Conservation (phyloP, 1,139 yeast genomes). For the Torulaspora pretoriensis region DNA sequence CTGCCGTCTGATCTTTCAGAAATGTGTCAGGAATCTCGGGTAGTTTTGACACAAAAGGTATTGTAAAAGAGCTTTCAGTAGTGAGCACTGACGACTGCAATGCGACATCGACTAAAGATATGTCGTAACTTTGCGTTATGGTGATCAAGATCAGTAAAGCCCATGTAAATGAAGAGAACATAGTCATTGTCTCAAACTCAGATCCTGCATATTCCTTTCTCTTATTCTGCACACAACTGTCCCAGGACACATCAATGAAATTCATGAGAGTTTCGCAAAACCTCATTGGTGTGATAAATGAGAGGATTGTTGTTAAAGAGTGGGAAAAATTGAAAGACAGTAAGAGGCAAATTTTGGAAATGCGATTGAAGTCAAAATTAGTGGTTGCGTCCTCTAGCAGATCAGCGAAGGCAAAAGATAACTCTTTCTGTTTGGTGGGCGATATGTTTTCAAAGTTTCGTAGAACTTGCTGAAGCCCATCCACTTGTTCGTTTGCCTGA, state of each 20-base stretch:
- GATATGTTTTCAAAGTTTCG: conserved; percentile 40
- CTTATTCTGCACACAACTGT: conserved; percentile 14
- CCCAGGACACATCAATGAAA: conserved; percentile 30
- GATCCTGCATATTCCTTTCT: conserved; percentile 25
- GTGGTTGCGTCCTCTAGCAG: conserved; percentile 42
- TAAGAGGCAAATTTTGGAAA: conserved; percentile 29
- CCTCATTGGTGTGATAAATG: conserved; percentile 24
- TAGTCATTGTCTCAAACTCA: conserved; percentile 25
- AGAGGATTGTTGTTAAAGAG: conserved; percentile 28
- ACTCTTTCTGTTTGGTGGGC: conserved; percentile 42
- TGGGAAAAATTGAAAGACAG: conserved; percentile 31
- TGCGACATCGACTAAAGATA: conserved; percentile 24
- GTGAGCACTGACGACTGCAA: conserved; percentile 14
- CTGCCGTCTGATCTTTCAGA: conserved; percentile 14
- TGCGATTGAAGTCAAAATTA: conserved; percentile 29
- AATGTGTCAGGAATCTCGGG: conserved; percentile 28
- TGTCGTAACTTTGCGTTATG: conserved; percentile 23
- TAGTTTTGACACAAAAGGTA: conserved; percentile 27
- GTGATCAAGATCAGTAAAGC: conserved; percentile 25
- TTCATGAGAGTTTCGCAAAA: conserved; percentile 22
- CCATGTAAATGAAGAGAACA: conserved; percentile 30
- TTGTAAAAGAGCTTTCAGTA: conserved; percentile 24
- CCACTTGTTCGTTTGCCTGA: conserved; percentile 15
- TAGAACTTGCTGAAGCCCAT: conserved; percentile 42
- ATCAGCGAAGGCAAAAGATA: conserved; percentile 38